Percentiles rank a stretch among this genome's conserved stretches.
These are phyloP conservation scores for Melocanna baccifera DNA, from an alignment of 176 grass and related monocot species.

Conservation along the genomic window DNA sequence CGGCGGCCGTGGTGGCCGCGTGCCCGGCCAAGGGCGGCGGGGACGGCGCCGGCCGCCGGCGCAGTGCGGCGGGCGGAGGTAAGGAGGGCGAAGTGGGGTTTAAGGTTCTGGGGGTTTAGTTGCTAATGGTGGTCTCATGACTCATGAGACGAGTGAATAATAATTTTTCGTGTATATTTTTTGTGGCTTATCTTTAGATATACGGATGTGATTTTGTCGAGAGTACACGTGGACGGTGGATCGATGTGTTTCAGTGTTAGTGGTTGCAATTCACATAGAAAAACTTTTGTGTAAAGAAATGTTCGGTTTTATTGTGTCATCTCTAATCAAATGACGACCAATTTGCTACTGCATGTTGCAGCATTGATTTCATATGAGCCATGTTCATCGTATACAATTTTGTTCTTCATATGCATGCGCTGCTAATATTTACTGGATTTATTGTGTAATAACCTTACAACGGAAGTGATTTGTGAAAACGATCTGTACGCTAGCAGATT, in stretches of 20 bases:
- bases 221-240: constrained; percentile 19
- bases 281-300: constrained; percentile 29
- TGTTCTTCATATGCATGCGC: neutral
- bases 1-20: constrained; percentile 23
- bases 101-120: constrained; percentile 24
- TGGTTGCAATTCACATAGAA: constrained; percentile 23
- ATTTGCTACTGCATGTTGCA: neutral
- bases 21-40: constrained; percentile 63
- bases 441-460: neutral
- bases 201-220: constrained; percentile 38
- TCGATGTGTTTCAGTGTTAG: neutral
- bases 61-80: constrained; percentile 57
- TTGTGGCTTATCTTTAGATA: constrained; percentile 18
- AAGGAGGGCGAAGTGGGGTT: neutral
- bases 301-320: neutral
- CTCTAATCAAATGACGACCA: neutral
- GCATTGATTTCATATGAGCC: neutral
- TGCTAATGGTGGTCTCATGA: constrained; percentile 14
- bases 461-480: neutral
- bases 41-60: constrained; percentile 47
- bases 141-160: constrained; percentile 34
- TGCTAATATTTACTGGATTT: neutral
- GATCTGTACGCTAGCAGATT: neutral
- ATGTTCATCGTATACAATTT: neutral
- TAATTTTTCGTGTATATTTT: constrained; percentile 28